phyloP scores from a whole-genome alignment of 371 early-diverging fungal genomes.

The Lichtheimia ornata region DNA sequence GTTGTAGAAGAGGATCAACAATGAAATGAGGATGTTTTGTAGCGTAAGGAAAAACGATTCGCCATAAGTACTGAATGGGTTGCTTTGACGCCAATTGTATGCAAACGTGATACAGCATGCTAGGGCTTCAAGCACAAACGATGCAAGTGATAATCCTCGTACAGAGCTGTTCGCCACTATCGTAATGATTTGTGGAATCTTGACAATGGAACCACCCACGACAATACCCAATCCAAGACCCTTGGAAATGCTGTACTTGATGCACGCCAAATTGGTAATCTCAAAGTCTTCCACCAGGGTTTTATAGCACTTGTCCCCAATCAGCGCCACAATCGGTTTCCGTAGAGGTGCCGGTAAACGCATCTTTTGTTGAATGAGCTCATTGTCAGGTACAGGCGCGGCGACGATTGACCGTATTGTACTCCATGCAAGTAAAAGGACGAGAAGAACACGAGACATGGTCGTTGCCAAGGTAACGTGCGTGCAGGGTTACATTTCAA shows the following conservation, averaged over 20 bases:
- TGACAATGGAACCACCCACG: constrained; percentile 85
- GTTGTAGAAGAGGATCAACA: constrained; percentile 67
- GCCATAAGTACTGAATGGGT: constrained; percentile 94
- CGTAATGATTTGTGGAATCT: constrained; percentile 95
- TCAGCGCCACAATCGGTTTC: constrained; percentile 60
- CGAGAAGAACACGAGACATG: constrained; percentile 11
- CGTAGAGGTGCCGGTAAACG: constrained; percentile 49
- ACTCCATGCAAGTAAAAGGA: constrained; percentile 5
- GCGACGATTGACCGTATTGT: constrained; percentile 1
- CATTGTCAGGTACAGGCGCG: constrained; percentile 10
- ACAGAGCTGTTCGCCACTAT: constrained; percentile 76
- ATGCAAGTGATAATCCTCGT: constrained; percentile 77
- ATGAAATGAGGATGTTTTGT: constrained; percentile 79
- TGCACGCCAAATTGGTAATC: constrained; percentile 68
- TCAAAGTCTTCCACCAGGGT: constrained; percentile 69
- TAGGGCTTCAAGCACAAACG: constrained; percentile 83
- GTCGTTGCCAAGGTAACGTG: too few relatives aligned
- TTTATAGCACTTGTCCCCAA: constrained; percentile 72
- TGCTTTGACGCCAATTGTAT: constrained; percentile 79
- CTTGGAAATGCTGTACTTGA: constrained; percentile 85
- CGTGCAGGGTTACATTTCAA: too few relatives aligned
- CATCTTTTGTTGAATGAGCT: constrained; percentile 20
- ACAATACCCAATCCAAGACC: constrained; percentile 92
- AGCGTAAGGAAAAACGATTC: constrained; percentile 78
- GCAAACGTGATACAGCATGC: constrained; percentile 77